A percentile compares a stretch with the other conserved stretches of the same genome.
phyloP scores from a whole-genome alignment of 371 early-diverging fungal species.

The Rhizopus arrhizus region DNA sequence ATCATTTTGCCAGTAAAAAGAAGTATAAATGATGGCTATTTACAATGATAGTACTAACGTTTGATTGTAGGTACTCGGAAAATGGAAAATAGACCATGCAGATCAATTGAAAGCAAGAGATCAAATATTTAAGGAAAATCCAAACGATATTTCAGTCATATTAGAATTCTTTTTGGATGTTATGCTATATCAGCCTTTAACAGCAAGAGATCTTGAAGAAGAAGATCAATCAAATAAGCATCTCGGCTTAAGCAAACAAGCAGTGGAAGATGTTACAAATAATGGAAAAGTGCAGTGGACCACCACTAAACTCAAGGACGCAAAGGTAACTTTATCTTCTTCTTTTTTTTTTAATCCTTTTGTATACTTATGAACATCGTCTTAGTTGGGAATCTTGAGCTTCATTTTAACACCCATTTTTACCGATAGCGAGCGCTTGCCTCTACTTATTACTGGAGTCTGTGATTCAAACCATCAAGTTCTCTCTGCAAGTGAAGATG shows the following conservation, averaged over 20 bases:
- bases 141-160: slow-evolving; percentile 58
- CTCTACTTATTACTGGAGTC: slow-evolving; percentile 63
- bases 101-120: slow-evolving; percentile 47
- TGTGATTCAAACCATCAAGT: slow-evolving; percentile 73
- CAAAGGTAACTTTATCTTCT: slow-evolving; percentile 36
- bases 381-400: slow-evolving; percentile 43
- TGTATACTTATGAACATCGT: no score
- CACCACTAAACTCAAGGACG: slow-evolving; percentile 39
- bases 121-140: slow-evolving; percentile 55
- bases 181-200: slow-evolving; percentile 63
- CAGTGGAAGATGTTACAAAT: slow-evolving; percentile 64
- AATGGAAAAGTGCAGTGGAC: slow-evolving; percentile 70
- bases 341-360: background rate
- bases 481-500: slow-evolving; percentile 72
- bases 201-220: slow-evolving; percentile 27
- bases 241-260: slow-evolving; percentile 52
- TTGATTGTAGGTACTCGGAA: slow-evolving; percentile 48
- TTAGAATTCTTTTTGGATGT: slow-evolving; percentile 66
- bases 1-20: slow-evolving; percentile 64
- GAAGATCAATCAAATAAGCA: slow-evolving; percentile 14
- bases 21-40: background rate
- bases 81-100: slow-evolving; percentile 55
- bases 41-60: background rate
- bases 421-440: slow-evolving; percentile 56
- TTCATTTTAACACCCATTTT: slow-evolving; percentile 48